Evolutionary conservation across 2,329 filamentous ascomycete species (phyloP).

Genomic region (Coniella vitis): DNA sequence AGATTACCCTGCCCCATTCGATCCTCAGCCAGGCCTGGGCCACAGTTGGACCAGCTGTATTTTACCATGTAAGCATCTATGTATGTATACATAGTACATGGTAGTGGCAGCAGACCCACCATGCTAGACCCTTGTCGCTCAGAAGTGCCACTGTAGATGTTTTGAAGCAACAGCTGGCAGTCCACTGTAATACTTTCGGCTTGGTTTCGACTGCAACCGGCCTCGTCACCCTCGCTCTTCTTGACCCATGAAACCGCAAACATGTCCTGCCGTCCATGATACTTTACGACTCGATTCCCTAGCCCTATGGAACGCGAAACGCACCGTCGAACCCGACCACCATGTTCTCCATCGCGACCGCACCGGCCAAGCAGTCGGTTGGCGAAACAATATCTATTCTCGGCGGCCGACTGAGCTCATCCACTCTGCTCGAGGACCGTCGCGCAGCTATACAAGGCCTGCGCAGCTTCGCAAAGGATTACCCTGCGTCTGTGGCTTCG

Average conservation of each 20-base stretch:
- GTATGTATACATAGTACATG: too few species aligned
- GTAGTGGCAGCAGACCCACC: too few species aligned
- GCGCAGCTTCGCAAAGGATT: conserved; percentile 92
- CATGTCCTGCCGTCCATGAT: not conserved
- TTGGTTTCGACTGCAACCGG: not conserved
- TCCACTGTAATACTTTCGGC: not conserved
- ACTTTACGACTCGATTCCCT: not conserved
- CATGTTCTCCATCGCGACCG: conserved; percentile 61
- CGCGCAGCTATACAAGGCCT: conserved; percentile 88
- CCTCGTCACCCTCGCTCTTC: not conserved
- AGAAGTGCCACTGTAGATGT: not conserved
- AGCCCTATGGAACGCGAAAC: conserved; percentile 12
- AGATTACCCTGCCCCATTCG: not conserved
- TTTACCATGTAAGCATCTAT: too few species aligned
- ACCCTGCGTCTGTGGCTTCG: conserved; percentile 90
- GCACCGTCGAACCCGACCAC: conserved; percentile 16
- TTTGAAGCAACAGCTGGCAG: conserved; percentile 5
- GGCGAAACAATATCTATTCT: conserved; percentile 89
- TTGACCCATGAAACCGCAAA: not conserved
- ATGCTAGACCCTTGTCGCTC: not conserved
- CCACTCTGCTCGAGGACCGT: conserved; percentile 88
- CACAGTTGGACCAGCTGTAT: not conserved
- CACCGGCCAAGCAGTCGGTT: conserved; percentile 92
- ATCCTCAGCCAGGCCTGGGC: too few species aligned
- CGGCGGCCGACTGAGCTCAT: conserved; percentile 78